Evolutionary conservation across 257 asterid species (phyloP).

Genomic region (Echium plantagineum): DNA sequence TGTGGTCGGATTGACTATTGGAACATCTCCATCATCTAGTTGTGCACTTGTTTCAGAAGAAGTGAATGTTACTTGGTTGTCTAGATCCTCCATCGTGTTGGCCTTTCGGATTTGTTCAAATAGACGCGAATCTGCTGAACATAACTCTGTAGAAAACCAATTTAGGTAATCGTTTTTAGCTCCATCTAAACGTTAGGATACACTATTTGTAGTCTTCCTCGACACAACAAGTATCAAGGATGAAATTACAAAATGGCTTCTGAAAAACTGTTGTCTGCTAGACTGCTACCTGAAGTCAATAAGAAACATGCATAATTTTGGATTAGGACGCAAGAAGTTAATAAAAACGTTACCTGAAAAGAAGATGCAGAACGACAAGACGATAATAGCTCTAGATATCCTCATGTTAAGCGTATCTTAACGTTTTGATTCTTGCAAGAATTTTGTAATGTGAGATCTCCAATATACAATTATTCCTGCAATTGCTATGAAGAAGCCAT

Average conservation of each 20-base stretch:
- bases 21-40: constrained; percentile 41
- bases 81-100: constrained; percentile 28
- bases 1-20: constrained; percentile 67
- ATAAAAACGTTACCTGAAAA: constrained; percentile 40
- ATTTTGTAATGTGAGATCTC: not conserved
- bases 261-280: too few relatives aligned
- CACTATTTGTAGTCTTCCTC: too few relatives aligned
- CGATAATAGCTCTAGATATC: constrained; percentile 5
- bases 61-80: constrained; percentile 26
- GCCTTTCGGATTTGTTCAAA: constrained; percentile 26
- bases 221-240: too few relatives aligned
- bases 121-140: constrained; percentile 25
- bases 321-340: not conserved
- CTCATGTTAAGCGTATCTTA: not conserved
- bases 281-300: too few relatives aligned
- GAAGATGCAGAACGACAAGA: constrained; percentile 31
- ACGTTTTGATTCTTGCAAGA: too few relatives aligned
- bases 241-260: too few relatives aligned
- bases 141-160: constrained; percentile 40
- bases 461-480: not conserved
- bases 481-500: constrained; percentile 12
- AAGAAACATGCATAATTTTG: too few relatives aligned
- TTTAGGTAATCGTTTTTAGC: not conserved
- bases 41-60: constrained; percentile 22
- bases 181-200: too few relatives aligned